Base-by-base conservation (phyloP, 495 filamentous ascomycete species). In the Annulohypoxylon stygium region DNA sequence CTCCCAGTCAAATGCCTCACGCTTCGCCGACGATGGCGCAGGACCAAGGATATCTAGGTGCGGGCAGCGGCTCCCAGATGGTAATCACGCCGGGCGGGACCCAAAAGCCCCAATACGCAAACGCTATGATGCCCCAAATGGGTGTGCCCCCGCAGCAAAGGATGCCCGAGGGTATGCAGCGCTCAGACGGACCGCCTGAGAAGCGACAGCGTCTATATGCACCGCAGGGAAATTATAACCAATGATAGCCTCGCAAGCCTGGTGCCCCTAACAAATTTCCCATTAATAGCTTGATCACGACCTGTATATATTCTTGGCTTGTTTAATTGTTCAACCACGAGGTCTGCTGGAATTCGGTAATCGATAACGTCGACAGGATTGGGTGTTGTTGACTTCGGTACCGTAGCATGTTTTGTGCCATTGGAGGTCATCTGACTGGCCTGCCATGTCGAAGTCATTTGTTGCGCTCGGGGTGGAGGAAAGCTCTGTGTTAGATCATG, bases 1-100 rank as follows among this genome's bases (percentile, higher is more conserved):
- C 92, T 23, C 91, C 92, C 0, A 84, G 87, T 18, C 90, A 92
- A 70, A 88, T 91, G 71, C 82, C 89, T 25, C 88, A 88, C 45
- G 86, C 90, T 67, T 87, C 91, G 16, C 86, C 91, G 0, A 91
- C 78, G 39, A 79, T 83, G n/a, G 70, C 45, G 11, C 77, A 79
- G 34, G 81, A 81, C 48, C 76, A 78, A 16, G 79, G 78, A 53
- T 84, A 83, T 60, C 74, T 84, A 47, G 79, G 71, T 23, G 80
- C 79, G 11, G 78, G 80, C 9, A 81, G 78, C 36, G 76, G 78
- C 26, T 78, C 77, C 10, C 80, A 81, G 25, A 83, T 85, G 78
- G 82, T 83, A 36, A 60, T 86, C 45, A 84, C 83, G 8, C 81
- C 83, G 3, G 83, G 82, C 11, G 83, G 81, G 20, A 80, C 79